Conservation (phyloP, 2,329 filamentous ascomycete genomes). For the Colletotrichum higginsianum region DNA sequence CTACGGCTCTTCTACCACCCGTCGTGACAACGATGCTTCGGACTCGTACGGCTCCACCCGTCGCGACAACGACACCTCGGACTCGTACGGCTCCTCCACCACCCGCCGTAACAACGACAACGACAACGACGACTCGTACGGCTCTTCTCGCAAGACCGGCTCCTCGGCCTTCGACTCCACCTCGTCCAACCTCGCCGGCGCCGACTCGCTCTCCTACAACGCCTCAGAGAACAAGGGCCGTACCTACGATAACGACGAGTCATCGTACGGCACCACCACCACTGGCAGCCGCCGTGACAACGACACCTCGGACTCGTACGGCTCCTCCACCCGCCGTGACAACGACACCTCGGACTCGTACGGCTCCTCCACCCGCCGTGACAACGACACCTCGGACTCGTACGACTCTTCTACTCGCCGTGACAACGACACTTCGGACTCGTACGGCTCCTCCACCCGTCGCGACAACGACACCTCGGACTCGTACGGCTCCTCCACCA, state of each 20-base stretch:
- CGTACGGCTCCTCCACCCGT: conserved; percentile 40
- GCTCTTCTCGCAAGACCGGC: conserved; percentile 40
- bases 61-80: neutral
- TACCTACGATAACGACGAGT: conserved; percentile 36
- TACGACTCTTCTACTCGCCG: conserved; percentile 42
- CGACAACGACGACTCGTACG: conserved; percentile 43
- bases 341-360: conserved; percentile 38
- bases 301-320: conserved; percentile 40
- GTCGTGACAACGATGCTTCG: conserved; percentile 29
- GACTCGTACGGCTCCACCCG: conserved; percentile 6
- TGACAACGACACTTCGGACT: conserved; percentile 41
- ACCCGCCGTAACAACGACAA: conserved; percentile 37
- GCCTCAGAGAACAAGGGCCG: conserved; percentile 43
- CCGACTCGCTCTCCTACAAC: conserved; percentile 44
- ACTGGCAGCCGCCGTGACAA: conserved; percentile 33
- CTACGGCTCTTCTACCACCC: conserved; percentile 43
- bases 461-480: conserved; percentile 44
- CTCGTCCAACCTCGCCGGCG: conserved; percentile 41
- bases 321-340: conserved; percentile 21
- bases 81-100: conserved; percentile 42
- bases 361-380: conserved; percentile 45
- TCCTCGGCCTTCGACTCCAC: neutral
- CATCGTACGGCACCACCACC: conserved; percentile 43
- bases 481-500: conserved; percentile 43
- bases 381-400: conserved; percentile 39